phyloP scores from a whole-genome alignment of 306 rosid species.

The Morella rubra region DNA sequence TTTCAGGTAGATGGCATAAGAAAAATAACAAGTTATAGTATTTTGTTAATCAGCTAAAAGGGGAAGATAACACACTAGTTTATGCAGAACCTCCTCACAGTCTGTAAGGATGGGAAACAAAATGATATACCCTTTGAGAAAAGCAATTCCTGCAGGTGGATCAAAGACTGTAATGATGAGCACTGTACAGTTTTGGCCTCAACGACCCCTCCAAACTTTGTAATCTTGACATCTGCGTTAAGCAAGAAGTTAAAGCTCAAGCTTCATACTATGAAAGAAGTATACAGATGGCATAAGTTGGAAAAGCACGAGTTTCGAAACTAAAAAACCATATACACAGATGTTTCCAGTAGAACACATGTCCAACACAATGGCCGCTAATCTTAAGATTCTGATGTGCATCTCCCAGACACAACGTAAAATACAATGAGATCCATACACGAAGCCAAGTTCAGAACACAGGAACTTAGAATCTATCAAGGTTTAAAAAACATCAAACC shows the following conservation, averaged over 20 bases:
- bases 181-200: slow-evolving; percentile 74
- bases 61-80: background rate
- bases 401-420: background rate
- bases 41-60: background rate
- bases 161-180: slow-evolving; percentile 58
- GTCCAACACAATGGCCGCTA: background rate
- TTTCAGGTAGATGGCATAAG: background rate
- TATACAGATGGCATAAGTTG: background rate
- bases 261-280: background rate
- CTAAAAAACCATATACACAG: background rate
- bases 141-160: slow-evolving; percentile 57
- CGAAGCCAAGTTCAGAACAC: background rate
- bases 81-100: background rate
- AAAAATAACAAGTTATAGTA: background rate
- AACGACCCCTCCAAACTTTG: slow-evolving; percentile 52
- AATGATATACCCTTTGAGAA: slow-evolving; percentile 53
- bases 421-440: background rate
- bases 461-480: background rate
- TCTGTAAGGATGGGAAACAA: slow-evolving; percentile 4
- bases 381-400: background rate
- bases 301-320: background rate
- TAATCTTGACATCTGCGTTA: slow-evolving; percentile 63
- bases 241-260: background rate
- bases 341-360: background rate
- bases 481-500: background rate